Evolutionary conservation across 192 early-diverging fungal species (phyloP).

Genomic region (Coemansia sp.): DNA sequence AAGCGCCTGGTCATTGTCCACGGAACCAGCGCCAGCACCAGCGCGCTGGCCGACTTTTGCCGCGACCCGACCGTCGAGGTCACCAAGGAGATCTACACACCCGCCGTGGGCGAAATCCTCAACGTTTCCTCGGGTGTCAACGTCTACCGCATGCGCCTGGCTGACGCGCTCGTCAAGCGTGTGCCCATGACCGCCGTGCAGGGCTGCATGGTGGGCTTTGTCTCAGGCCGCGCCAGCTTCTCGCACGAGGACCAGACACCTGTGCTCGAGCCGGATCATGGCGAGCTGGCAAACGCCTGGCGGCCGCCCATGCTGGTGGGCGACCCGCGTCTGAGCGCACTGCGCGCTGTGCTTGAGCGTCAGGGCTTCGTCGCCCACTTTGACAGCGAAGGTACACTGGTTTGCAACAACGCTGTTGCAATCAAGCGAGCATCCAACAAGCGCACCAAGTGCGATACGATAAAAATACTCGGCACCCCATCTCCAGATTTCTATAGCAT

Average conservation of each 20-base stretch:
- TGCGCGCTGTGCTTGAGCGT: slow-evolving; percentile 66
- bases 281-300: slow-evolving; percentile 35
- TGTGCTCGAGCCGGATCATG: slow-evolving; percentile 63
- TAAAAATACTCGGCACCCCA: slow-evolving; percentile 48
- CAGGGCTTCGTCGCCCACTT: slow-evolving; percentile 82
- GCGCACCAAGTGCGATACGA: slow-evolving; percentile 15
- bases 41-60: slow-evolving; percentile 64
- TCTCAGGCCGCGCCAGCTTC: slow-evolving; percentile 75
- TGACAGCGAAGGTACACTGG: slow-evolving; percentile 76
- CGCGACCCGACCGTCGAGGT: slow-evolving; percentile 59
- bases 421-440: slow-evolving; percentile 38
- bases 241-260: slow-evolving; percentile 65
- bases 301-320: slow-evolving; percentile 78
- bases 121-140: slow-evolving; percentile 89
- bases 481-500: slow-evolving; percentile 54
- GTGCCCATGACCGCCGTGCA: slow-evolving; percentile 66
- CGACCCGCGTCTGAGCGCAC: slow-evolving; percentile 79
- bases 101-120: slow-evolving; percentile 76
- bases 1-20: slow-evolving; percentile 74
- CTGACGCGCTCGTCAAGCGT: slow-evolving; percentile 77
- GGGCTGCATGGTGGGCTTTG: slow-evolving; percentile 39
- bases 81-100: slow-evolving; percentile 84
- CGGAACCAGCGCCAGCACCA: slow-evolving; percentile 70
- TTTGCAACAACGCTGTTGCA: slow-evolving; percentile 77
- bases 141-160: slow-evolving; percentile 81